Percentiles rank a stretch among this genome's conserved stretches.
Conservation (phyloP, 2,329 filamentous ascomycete species). For the Graphium sp. region DNA sequence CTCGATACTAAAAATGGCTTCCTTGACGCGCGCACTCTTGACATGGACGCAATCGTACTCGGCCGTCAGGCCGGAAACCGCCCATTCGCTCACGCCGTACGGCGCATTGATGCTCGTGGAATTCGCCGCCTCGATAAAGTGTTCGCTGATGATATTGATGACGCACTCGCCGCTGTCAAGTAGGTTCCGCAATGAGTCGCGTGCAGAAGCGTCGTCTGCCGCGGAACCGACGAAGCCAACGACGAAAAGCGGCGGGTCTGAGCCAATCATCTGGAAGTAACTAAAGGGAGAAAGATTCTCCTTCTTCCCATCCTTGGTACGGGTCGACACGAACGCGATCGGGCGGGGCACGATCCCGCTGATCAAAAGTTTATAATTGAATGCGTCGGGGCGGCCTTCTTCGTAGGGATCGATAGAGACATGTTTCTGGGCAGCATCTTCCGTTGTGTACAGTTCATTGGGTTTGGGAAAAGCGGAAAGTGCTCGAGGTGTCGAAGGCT, state of each 20-base stretch:
- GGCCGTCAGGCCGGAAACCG: constrained; percentile 57
- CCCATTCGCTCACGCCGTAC: constrained; percentile 64
- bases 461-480: too few species aligned
- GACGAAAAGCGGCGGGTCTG: constrained; percentile 75
- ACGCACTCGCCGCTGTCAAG: constrained; percentile 56
- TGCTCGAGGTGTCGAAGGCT: constrained; percentile 28
- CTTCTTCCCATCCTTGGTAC: constrained; percentile 38
- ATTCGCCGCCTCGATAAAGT: constrained; percentile 78
- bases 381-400: constrained; percentile 43
- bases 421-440: constrained; percentile 22
- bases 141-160: constrained; percentile 77
- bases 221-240: constrained; percentile 30
- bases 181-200: constrained; percentile 68
- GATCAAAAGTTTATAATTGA: constrained; percentile 90
- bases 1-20: constrained; percentile 72
- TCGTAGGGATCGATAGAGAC: constrained; percentile 69
- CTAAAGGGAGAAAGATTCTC: constrained; percentile 74
- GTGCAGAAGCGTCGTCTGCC: constrained; percentile 35
- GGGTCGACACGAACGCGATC: constrained; percentile 46
- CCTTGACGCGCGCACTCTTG: constrained; percentile 54
- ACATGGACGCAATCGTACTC: constrained; percentile 47
- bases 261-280: constrained; percentile 70
- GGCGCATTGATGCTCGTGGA: constrained; percentile 62
- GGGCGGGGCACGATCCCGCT: constrained; percentile 72
- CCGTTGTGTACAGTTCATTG: background rate